These are phyloP conservation scores for Akebia trifoliata DNA, from an alignment of 164 flowering plant genomes.

Conservation along the genomic window DNA sequence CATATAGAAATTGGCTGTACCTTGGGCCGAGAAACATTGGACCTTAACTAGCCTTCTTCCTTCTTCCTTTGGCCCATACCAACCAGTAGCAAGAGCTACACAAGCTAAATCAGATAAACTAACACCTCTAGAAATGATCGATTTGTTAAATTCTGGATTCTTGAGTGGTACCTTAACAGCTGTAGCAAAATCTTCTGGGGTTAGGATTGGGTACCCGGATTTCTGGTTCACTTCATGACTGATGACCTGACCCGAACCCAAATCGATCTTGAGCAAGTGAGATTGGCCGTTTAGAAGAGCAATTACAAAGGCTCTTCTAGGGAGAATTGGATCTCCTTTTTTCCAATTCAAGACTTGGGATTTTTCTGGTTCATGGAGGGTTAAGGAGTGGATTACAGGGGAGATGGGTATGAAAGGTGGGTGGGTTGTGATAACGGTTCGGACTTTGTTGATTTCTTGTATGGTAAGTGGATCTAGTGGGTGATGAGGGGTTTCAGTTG, in stretches of 20 bases:
- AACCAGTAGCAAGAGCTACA: conserved; percentile 35
- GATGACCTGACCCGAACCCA: conserved; percentile 23
- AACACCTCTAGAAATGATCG: conserved; percentile 32
- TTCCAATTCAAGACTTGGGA: conserved; percentile 43
- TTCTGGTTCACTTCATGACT: conserved; percentile 11
- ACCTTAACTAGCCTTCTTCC: conserved; percentile 45
- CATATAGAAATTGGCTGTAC: conserved; percentile 61
- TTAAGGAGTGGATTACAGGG: conserved; percentile 36
- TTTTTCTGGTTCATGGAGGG: conserved; percentile 62
- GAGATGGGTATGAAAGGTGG: conserved; percentile 21
- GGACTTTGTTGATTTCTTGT: conserved; percentile 36
- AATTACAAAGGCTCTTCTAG: conserved; percentile 52
- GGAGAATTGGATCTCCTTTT: conserved; percentile 44
- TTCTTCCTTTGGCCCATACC: conserved; percentile 55
- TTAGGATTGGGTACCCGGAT: conserved; percentile 40
- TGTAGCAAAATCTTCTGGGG: conserved; percentile 24
- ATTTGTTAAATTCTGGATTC: conserved; percentile 23
- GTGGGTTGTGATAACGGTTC: conserved; percentile 29
- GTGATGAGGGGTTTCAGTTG: conserved; percentile 33
- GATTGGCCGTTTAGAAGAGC: conserved; percentile 31
- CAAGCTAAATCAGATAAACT: conserved; percentile 27
- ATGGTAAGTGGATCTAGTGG: conserved; percentile 65
- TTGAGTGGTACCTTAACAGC: conserved; percentile 20
- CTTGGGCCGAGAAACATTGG: conserved; percentile 43
- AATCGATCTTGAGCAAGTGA: conserved; percentile 42